Evolutionary conservation across 2,329 filamentous ascomycete genomes (phyloP), one percentile per base, ranked within the genome.

Genomic region (Fusarium sp.): DNA sequence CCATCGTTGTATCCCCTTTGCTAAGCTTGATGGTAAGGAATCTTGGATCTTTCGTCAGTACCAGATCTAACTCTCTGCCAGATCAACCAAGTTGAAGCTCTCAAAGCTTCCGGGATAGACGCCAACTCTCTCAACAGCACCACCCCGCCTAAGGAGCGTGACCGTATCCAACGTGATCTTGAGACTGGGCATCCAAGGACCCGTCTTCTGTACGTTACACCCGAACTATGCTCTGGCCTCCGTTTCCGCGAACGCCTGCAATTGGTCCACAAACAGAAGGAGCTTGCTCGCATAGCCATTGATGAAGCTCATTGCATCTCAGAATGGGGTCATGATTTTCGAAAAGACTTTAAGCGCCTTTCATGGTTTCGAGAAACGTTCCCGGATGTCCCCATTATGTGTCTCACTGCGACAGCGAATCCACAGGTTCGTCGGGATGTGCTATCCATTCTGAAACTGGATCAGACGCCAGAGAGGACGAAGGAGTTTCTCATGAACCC

Each of bases 231-330:
- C 81, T 90, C 93, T 37, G 89, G 90, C 6, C 89, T 94, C 70
- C 87, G 88, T 66, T 98, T 98, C 82, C 93, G 95, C 42, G 89
- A 91, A 69, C 90, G 92, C 58, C 85, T 98, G 10, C 88, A 89
- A 69, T 85, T 93, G 6, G 92, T 98, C 16, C 86, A 98, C 79
- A 86, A 90, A 67, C 95, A 98, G 81, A 89, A 90, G 66, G 94
- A 98, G 83, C 89, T 98, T n/a, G 92, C 93, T 11, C 91, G 96
- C 16, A 90, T 98, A 72, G 96, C 93, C 57, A 92, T 98, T 66
- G 96, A 98, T 79, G 96, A 98, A 84, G 96, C 96, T 3, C 96
- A 98, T 82, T 98, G 96, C 82, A 97, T 98, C 76, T 97, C 94
- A 27, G 95, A 98, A 91, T 98, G 96, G 96, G 96, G 96, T 2